These are phyloP conservation scores for Solanum medicagineum DNA, from an alignment of 257 asterid species.

Conservation along the genomic window DNA sequence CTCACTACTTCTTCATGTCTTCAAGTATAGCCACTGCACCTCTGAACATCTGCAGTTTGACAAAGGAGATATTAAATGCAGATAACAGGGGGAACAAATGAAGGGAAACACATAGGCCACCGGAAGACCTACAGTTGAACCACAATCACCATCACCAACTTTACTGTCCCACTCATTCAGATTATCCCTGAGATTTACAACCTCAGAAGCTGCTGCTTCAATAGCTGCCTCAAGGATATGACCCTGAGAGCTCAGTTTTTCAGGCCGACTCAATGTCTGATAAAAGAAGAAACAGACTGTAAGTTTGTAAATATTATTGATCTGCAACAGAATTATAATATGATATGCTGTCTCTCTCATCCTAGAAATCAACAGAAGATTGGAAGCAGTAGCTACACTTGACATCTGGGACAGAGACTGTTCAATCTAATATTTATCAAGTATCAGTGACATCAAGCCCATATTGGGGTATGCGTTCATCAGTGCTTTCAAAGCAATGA, in stretches of 20 bases:
- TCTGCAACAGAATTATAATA: not conserved
- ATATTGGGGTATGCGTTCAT: not conserved
- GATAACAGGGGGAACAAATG: not conserved
- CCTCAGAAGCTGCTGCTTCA: constrained; percentile 77
- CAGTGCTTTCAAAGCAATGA: not conserved
- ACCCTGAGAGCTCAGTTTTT: constrained; percentile 49
- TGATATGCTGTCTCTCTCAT: not conserved
- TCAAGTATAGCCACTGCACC: constrained; percentile 91
- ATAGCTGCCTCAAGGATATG: constrained; percentile 70
- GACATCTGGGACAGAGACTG: not conserved
- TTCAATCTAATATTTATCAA: not conserved
- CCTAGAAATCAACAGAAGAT: not conserved
- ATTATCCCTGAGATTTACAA: constrained; percentile 49
- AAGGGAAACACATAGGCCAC: not conserved
- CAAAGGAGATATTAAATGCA: not conserved
- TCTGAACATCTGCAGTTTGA: constrained; percentile 55
- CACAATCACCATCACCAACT: constrained; percentile 99
- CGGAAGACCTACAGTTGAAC: constrained; percentile 71
- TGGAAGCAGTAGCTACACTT: not conserved
- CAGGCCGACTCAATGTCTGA: constrained; percentile 58
- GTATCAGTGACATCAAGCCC: not conserved
- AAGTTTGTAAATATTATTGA: not conserved
- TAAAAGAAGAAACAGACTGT: constrained; percentile 7
- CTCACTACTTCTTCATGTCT: constrained; percentile 73
- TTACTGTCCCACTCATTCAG: constrained; percentile 92